Evolutionary conservation across 2,329 filamentous ascomycete species (phyloP).

Genomic region (Fusarium sp.): DNA sequence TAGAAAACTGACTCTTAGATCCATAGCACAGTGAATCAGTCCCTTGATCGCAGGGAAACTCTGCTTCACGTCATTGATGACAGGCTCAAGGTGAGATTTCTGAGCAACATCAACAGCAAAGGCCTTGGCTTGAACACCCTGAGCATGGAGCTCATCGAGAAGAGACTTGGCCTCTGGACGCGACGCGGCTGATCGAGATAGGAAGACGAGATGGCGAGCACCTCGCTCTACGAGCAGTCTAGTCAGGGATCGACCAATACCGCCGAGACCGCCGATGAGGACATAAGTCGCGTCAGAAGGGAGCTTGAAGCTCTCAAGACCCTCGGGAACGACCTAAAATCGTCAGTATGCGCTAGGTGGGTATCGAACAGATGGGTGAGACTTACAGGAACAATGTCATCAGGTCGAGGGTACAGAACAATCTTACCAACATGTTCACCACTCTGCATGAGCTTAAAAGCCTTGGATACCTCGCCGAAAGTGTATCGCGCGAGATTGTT

Average conservation of each 20-base stretch:
- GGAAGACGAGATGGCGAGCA: constrained; percentile 48
- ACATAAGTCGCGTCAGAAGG: constrained; percentile 32
- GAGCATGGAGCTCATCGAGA: neutral
- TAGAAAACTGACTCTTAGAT: neutral
- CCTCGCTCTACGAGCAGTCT: constrained; percentile 27
- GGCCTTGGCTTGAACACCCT: neutral
- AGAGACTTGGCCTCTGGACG: neutral
- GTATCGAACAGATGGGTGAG: neutral
- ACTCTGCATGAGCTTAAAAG: constrained; percentile 38
- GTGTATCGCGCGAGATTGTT: neutral
- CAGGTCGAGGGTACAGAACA: neutral
- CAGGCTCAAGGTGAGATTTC: constrained; percentile 15
- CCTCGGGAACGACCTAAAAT: neutral
- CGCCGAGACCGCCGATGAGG: constrained; percentile 44
- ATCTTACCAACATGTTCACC: constrained; percentile 36
- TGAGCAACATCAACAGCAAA: constrained; percentile 16
- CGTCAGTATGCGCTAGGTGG: too few relatives aligned
- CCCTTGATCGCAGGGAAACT: constrained; percentile 42
- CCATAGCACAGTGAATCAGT: constrained; percentile 48
- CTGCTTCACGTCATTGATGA: constrained; percentile 17
- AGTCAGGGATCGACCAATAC: constrained; percentile 44
- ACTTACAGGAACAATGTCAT: neutral
- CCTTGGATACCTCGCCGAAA: constrained; percentile 26
- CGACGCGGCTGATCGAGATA: constrained; percentile 44
- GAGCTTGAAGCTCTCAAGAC: neutral